Conservation (phyloP, 2,329 filamentous ascomycete species). For the Apiospora kogelbergensis region DNA sequence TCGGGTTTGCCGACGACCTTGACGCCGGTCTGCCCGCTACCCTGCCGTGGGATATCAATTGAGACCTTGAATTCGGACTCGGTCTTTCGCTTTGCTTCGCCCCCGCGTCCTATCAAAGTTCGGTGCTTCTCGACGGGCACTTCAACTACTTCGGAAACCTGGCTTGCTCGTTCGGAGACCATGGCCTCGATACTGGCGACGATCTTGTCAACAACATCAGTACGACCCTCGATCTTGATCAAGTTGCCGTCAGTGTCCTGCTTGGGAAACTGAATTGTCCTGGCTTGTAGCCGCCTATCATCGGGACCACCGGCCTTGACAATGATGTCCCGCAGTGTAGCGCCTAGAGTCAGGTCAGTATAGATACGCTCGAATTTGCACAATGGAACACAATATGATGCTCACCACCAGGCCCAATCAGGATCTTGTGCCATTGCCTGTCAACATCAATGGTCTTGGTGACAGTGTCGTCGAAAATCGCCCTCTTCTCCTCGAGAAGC, state of each 20-base stretch:
- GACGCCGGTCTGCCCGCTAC: constrained; percentile 78
- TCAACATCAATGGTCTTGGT: constrained; percentile 85
- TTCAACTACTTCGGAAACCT: constrained; percentile 75
- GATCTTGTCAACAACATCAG: constrained; percentile 85
- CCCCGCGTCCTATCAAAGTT: constrained; percentile 86
- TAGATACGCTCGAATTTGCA: constrained; percentile 2
- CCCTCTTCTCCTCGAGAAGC: constrained; percentile 80
- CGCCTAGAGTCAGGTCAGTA: constrained; percentile 57
- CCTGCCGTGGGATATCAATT: constrained; percentile 89
- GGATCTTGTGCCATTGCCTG: constrained; percentile 84
- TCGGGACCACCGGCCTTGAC: constrained; percentile 85
- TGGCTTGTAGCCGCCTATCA: constrained; percentile 78
- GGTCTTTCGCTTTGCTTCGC: constrained; percentile 80
- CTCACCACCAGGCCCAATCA: constrained; percentile 89
- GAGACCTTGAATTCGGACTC: constrained; percentile 84
- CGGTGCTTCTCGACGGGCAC: constrained; percentile 89
- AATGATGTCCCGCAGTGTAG: constrained; percentile 84
- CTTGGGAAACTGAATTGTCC: constrained; percentile 93
- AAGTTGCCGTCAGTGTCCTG: constrained; percentile 77
- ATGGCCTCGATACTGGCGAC: constrained; percentile 77
- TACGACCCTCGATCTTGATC: constrained; percentile 86
- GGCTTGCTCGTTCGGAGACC: constrained; percentile 79
- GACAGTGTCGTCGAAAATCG: constrained; percentile 87
- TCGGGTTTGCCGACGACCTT: constrained; percentile 79
- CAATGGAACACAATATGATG: constrained; percentile 20